These are phyloP conservation scores for Chaetomium sp. DNA, from an alignment of 2,329 filamentous ascomycete genomes.

Conservation along the genomic window DNA sequence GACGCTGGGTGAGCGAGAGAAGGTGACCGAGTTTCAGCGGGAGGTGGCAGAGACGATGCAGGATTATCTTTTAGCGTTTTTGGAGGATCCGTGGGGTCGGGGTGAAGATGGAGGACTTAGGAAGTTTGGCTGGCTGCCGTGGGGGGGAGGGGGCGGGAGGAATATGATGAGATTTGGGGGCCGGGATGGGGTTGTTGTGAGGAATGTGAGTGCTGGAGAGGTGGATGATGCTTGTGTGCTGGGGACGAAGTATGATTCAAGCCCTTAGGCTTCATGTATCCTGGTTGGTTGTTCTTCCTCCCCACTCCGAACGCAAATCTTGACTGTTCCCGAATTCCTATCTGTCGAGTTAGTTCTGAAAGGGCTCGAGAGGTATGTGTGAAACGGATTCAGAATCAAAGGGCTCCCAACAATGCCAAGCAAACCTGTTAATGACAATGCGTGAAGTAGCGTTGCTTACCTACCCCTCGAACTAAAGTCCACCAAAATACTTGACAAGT, in stretches of 20 bases:
- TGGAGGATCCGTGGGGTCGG: constrained; percentile 17
- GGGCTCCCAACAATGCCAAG: no score
- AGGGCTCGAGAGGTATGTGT: no score
- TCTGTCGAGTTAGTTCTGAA: no score
- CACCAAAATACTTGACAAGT: no score
- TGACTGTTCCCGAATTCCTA: no score
- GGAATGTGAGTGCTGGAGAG: constrained; percentile 15
- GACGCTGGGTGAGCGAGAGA: not conserved
- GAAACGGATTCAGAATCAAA: no score
- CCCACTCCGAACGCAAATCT: no score
- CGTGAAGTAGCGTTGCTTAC: no score
- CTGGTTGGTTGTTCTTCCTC: no score
- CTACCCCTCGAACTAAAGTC: no score
- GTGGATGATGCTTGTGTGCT: constrained; percentile 19
- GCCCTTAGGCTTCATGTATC: constrained; percentile 1
- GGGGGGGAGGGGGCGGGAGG: constrained; percentile 12
- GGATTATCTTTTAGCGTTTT: constrained; percentile 23
- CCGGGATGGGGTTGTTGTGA: not conserved
- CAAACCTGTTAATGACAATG: no score
- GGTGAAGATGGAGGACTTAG: constrained; percentile 12
- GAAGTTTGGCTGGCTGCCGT: constrained; percentile 21
- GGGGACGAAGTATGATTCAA: constrained; percentile 16
- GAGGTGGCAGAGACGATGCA: constrained; percentile 22
- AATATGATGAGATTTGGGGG: constrained; percentile 19
- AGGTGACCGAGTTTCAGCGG: constrained; percentile 15